Percentiles rank a stretch among this genome's conserved stretches.
Evolutionary conservation across 2,329 filamentous ascomycete genomes (phyloP).

Genomic region (Cladosporium austrohemisphaericum): DNA sequence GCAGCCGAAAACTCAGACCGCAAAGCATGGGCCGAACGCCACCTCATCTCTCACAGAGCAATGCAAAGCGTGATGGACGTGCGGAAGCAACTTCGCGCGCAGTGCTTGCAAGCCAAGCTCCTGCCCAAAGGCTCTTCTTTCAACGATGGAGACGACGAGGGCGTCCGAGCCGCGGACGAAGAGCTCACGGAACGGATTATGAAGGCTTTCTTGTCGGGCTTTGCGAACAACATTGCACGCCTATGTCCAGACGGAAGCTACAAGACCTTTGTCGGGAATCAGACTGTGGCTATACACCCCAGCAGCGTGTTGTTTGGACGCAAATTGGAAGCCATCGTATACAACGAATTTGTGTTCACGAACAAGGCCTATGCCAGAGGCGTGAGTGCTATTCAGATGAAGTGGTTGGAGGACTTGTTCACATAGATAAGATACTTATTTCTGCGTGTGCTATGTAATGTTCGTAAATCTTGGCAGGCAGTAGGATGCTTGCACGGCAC

Average conservation of each 20-base stretch:
- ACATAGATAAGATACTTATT: too few species aligned
- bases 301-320: slow-evolving; percentile 58
- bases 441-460: too few species aligned
- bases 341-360: slow-evolving; percentile 64
- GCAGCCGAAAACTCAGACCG: slow-evolving; percentile 55
- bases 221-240: slow-evolving; percentile 58
- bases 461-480: too few species aligned
- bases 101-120: slow-evolving; percentile 50
- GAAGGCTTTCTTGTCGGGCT: slow-evolving; percentile 56
- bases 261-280: slow-evolving; percentile 58
- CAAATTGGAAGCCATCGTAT: slow-evolving; percentile 61
- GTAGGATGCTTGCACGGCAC: too few species aligned
- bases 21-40: slow-evolving; percentile 57
- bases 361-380: slow-evolving; percentile 60
- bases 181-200: slow-evolving; percentile 50
- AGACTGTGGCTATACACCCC: slow-evolving; percentile 61
- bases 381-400: slow-evolving; percentile 60
- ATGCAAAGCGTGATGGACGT: slow-evolving; percentile 66
- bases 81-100: slow-evolving; percentile 57
- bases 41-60: slow-evolving; percentile 59
- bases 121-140: slow-evolving; percentile 17
- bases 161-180: slow-evolving; percentile 43
- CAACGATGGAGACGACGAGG: slow-evolving; percentile 7
- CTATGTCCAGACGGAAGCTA: slow-evolving; percentile 60
- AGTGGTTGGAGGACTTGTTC: slow-evolving; percentile 56